phyloP scores from a whole-genome alignment of 2,329 filamentous ascomycete genomes.

The Colletotrichum sp. region DNA sequence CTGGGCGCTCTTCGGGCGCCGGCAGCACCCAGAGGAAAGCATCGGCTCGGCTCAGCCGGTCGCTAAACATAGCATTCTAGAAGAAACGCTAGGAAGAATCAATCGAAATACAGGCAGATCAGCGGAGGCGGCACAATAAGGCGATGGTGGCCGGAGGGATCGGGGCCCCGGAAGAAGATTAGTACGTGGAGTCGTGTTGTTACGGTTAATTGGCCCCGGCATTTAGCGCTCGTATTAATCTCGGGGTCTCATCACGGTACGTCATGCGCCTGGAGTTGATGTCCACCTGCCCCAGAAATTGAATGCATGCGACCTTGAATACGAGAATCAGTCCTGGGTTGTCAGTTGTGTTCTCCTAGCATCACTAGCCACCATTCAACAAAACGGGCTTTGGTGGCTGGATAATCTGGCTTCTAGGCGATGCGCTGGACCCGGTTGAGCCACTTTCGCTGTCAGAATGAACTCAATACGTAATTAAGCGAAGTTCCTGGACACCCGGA shows the following conservation, averaged over 20 bases:
- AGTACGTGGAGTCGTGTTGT: neutral
- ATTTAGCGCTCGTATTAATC: conserved; percentile 9
- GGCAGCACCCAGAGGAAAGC: neutral
- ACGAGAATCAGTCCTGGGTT: neutral
- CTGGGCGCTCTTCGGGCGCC: neutral
- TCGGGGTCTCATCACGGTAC: neutral
- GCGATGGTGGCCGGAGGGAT: neutral
- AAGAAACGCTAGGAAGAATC: neutral
- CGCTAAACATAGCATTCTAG: neutral
- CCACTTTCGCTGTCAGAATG: neutral
- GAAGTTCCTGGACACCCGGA: neutral
- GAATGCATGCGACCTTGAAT: conserved; percentile 13
- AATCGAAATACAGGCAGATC: neutral
- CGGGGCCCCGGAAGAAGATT: neutral
- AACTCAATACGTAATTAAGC: neutral
- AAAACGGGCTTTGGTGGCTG: neutral
- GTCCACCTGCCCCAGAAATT: conserved; percentile 10
- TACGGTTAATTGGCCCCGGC: neutral
- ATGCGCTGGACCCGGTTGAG: neutral
- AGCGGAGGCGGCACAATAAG: neutral
- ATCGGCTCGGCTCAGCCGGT: neutral
- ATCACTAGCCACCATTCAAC: neutral
- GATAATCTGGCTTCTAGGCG: neutral
- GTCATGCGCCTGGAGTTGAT: conserved; percentile 6
- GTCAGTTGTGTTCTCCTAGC: neutral